phyloP scores from a whole-genome alignment of 1,284 basidiomycete genomes.

The Meira nashicola region DNA sequence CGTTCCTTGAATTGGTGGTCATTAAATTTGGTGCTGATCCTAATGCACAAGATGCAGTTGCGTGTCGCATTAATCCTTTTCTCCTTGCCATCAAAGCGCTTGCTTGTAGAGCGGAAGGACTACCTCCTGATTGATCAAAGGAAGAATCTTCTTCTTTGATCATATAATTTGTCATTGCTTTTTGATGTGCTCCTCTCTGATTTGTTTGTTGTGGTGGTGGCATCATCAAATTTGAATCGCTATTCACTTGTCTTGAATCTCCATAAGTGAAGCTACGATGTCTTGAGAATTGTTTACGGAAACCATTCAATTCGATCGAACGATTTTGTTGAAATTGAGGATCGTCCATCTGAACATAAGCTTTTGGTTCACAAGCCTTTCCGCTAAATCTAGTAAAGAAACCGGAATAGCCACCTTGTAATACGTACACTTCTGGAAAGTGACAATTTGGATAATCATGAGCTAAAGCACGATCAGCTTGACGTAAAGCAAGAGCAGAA shows the following conservation, averaged over 20 bases:
- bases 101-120: conserved; percentile 11
- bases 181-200: not conserved
- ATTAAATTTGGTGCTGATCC: not conserved
- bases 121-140: conserved; percentile 25
- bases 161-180: conserved; percentile 10
- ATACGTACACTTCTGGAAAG: conserved; percentile 93
- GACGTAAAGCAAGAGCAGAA: conserved; percentile 89
- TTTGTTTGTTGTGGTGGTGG: not conserved
- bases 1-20: no score
- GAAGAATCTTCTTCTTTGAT: conserved; percentile 28
- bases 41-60: not conserved
- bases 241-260: conserved; percentile 17
- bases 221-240: conserved; percentile 1
- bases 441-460: conserved; percentile 85
- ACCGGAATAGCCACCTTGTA: conserved; percentile 88
- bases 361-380: conserved; percentile 69
- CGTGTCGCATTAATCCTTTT: not conserved
- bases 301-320: conserved; percentile 79
- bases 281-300: conserved; percentile 65
- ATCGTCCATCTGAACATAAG: conserved; percentile 91
- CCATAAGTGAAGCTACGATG: conserved; percentile 48
- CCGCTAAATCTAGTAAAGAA: conserved; percentile 68
- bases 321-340: conserved; percentile 73
- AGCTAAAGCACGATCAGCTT: conserved; percentile 79
- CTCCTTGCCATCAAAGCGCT: not conserved